Percentiles rank a stretch among this genome's conserved stretches.
Evolutionary conservation across 352 stramenopile genomes (phyloP).

Genomic region (Plasmopara halstedii): DNA sequence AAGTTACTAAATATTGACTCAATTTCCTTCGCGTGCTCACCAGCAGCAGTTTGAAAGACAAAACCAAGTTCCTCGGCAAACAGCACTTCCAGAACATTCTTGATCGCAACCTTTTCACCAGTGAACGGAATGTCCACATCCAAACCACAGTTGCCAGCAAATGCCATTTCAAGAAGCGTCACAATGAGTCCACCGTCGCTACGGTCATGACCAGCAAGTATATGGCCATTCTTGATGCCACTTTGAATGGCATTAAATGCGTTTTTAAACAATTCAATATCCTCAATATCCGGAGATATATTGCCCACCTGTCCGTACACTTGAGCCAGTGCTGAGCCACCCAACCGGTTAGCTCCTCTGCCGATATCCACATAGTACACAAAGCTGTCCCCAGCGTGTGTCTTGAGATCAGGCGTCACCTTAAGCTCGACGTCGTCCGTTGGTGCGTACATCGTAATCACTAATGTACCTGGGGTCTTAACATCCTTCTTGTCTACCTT

Average conservation of each 20-base stretch:
- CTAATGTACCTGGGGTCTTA: constrained; percentile 96
- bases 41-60: constrained; percentile 91
- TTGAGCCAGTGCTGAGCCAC: constrained; percentile 94
- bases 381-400: constrained; percentile 52
- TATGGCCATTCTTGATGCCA: constrained; percentile 83
- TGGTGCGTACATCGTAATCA: constrained; percentile 96
- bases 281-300: constrained; percentile 88
- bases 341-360: constrained; percentile 87
- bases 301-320: constrained; percentile 86
- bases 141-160: constrained; percentile 97
- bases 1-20: constrained; percentile 81
- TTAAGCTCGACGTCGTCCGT: constrained; percentile 96
- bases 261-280: constrained; percentile 88
- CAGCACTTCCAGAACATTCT: constrained; percentile 67
- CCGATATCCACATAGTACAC: constrained; percentile 96
- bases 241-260: constrained; percentile 92
- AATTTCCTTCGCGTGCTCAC: constrained; percentile 46
- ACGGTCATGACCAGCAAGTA: constrained; percentile 97
- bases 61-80: constrained; percentile 98
- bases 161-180: constrained; percentile 97
- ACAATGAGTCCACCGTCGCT: constrained; percentile 96
- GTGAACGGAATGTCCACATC: constrained; percentile 83
- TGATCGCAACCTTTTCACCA: constrained; percentile 32
- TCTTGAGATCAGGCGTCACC: constrained; percentile 97
- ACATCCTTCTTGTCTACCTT: constrained; percentile 92